These are phyloP conservation scores for Marasmius oreades DNA, from an alignment of 1,284 basidiomycete species.

Conservation along the genomic window DNA sequence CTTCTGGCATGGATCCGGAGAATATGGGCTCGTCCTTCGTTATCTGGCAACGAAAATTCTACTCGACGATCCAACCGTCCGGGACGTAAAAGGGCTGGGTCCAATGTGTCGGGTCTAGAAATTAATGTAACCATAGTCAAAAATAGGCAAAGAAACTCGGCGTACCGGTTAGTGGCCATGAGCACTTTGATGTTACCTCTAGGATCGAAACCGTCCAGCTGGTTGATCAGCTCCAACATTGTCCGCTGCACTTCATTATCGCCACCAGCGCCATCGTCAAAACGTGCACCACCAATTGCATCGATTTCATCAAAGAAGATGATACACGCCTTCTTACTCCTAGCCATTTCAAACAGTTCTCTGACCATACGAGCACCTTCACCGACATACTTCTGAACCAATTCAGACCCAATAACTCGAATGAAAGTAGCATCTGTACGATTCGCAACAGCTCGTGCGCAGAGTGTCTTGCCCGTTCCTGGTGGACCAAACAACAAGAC, in stretches of 20 bases:
- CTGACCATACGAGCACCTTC: slow-evolving; percentile 99
- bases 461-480: slow-evolving; percentile 98
- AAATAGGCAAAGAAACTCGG: slow-evolving; percentile 10
- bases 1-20: slow-evolving; percentile 95
- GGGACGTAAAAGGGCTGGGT: slow-evolving; percentile 94
- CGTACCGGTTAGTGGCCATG: slow-evolving; percentile 96
- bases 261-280: slow-evolving; percentile 98
- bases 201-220: slow-evolving; percentile 98
- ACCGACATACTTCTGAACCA: slow-evolving; percentile 99
- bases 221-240: slow-evolving; percentile 99
- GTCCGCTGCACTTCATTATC: slow-evolving; percentile 99
- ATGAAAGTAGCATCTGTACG: slow-evolving; percentile 99
- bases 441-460: slow-evolving; percentile 97
- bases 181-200: slow-evolving; percentile 99
- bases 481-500: slow-evolving; percentile 96
- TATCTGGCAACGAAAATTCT: slow-evolving; percentile 95
- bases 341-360: slow-evolving; percentile 98
- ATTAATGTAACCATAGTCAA: slow-evolving; percentile 8
- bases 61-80: slow-evolving; percentile 95
- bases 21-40: slow-evolving; percentile 96
- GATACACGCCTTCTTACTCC: slow-evolving; percentile 98
- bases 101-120: slow-evolving; percentile 91
- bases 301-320: slow-evolving; percentile 99
- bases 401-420: slow-evolving; percentile 96
- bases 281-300: slow-evolving; percentile 97